A percentile compares a stretch with the other conserved stretches of the same genome.
Evolutionary conservation across 2,329 filamentous ascomycete species (phyloP).

Genomic region (Fusarium cicatricum): DNA sequence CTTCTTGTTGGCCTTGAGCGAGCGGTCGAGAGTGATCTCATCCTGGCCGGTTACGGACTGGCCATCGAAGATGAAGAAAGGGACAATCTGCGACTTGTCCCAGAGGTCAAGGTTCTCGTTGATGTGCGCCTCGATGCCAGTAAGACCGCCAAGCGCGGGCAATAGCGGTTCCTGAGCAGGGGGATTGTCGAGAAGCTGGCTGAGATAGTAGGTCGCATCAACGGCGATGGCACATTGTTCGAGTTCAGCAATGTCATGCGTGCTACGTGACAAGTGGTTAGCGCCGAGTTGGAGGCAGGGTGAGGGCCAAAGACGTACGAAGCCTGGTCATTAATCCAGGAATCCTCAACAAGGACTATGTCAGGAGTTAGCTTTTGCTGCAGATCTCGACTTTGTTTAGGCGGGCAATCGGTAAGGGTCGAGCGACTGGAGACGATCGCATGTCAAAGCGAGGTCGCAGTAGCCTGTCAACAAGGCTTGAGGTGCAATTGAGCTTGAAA

Average conservation of each 20-base stretch:
- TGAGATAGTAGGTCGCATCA: conserved; percentile 89
- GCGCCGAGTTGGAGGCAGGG: conserved; percentile 15
- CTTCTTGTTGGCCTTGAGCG: conserved; percentile 71
- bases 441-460: conserved; percentile 4
- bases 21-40: conserved; percentile 70
- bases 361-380: conserved; percentile 30
- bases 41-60: conserved; percentile 81
- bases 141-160: conserved; percentile 87
- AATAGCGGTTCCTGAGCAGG: conserved; percentile 86
- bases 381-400: neutral
- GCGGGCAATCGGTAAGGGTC: conserved; percentile 7
- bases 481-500: conserved; percentile 37
- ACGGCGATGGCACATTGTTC: conserved; percentile 80
- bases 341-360: conserved; percentile 50
- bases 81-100: conserved; percentile 73
- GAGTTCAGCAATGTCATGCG: conserved; percentile 73
- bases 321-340: conserved; percentile 51
- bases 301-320: conserved; percentile 41
- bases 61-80: conserved; percentile 92
- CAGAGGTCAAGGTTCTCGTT: conserved; percentile 79
- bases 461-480: conserved; percentile 15
- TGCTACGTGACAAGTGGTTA: conserved; percentile 50
- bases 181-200: conserved; percentile 75
- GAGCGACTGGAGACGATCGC: conserved; percentile 6
- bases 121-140: conserved; percentile 79